Evolutionary conservation across 768 basidiomycete species (phyloP), one percentile per base, ranked within the genome.

Genomic region (Boletus sp.): DNA sequence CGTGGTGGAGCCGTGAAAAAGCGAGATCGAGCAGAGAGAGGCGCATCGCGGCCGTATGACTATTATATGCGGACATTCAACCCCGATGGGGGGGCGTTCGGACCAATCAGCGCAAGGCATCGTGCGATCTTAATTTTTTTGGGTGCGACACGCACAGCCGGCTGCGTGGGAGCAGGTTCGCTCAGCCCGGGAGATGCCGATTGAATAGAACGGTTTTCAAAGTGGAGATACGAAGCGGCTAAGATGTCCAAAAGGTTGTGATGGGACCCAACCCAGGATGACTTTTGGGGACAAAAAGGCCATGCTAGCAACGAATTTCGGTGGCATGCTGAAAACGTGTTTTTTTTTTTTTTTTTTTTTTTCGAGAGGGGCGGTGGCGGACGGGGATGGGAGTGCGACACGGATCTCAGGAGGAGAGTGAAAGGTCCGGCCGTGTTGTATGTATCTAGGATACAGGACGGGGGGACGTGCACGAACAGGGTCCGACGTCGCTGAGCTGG

Each of bases 181-280:
- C 1, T 30, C 37, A 47, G 40, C 23, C 23, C 67, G 68, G 68
- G 10, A 37, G 2, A 49, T 55, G 46, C 68, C 68, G 68, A 71
- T 37, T 71, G 63, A 71, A 71, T 68, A 17, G 17, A 21, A 47
- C 39, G 42, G 25, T 40, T 29, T 30, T 43, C 30, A 54, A 25
- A 57, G 62, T 59, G 63, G 66, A 59, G 66, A 68, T 65, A 66
- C 44, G 56, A 53, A 35, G 54, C 55, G n/a, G 49, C 38, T 40
- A 47, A 44, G 56, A 56, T 42, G 52, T 27, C 29, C 50, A 48
- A 47, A 30, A 45, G 55, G 51, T 23, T 58, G 8, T 47, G 53
- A 51, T 49, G 54, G 25, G 25, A 25, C 54, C 41, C 40, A n/a
- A 35, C 27, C 33, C 32, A 15, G 7, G 50, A 21, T 41, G 39